A percentile compares a stretch with the other conserved stretches of the same genome.
phyloP scores from a whole-genome alignment of 2,329 filamentous ascomycete species.

The Tympanopsis confertula region DNA sequence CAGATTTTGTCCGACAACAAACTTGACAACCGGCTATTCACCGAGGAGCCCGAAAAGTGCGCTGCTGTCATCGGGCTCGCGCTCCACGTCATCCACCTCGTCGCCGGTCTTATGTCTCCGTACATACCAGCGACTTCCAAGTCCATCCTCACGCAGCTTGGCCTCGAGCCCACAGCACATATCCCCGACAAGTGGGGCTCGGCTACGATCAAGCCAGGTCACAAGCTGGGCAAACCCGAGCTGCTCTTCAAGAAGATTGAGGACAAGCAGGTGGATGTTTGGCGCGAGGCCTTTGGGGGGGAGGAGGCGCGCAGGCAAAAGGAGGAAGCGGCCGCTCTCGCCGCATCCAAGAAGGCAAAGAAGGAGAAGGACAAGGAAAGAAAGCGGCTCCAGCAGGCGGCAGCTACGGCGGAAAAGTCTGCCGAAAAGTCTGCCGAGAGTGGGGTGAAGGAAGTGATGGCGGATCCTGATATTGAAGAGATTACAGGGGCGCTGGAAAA shows the following conservation, averaged over 20 bases:
- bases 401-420: background rate
- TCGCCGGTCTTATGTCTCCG: conserved; percentile 67
- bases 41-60: conserved; percentile 19
- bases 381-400: background rate
- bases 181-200: conserved; percentile 59
- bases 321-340: conserved; percentile 43
- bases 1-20: conserved; percentile 18
- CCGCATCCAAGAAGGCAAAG: background rate
- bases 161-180: conserved; percentile 34
- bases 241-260: conserved; percentile 78
- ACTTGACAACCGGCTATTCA: conserved; percentile 25
- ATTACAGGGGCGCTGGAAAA: background rate
- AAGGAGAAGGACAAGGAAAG: background rate
- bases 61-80: conserved; percentile 55
- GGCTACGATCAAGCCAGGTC: conserved; percentile 55
- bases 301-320: conserved; percentile 55
- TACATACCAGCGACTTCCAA: conserved; percentile 74
- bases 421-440: background rate
- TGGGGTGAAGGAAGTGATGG: background rate
- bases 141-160: conserved; percentile 69
- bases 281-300: conserved; percentile 65
- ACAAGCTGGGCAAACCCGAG: conserved; percentile 69
- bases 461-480: background rate
- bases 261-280: conserved; percentile 69
- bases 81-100: conserved; percentile 71